A percentile compares a stretch with the other conserved stretches of the same genome.
Evolutionary conservation across 768 basidiomycete genomes (phyloP).

Genomic region (Leccinellum rugosiceps): DNA sequence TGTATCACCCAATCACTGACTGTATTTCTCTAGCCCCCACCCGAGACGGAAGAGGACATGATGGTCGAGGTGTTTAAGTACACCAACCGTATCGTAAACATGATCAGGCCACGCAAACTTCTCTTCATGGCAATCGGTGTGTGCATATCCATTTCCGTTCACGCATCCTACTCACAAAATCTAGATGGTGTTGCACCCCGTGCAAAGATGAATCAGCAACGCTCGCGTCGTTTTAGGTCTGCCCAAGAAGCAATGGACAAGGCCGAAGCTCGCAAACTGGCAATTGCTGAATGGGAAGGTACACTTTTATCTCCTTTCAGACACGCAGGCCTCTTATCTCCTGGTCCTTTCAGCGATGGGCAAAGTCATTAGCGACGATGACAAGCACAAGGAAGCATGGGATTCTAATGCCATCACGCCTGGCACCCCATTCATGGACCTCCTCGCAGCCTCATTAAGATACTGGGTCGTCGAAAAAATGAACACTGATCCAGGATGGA

Average conservation of each 20-base stretch:
- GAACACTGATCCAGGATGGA: slow-evolving; percentile 95
- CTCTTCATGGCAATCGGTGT: slow-evolving; percentile 98
- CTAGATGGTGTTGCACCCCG: slow-evolving; percentile 95
- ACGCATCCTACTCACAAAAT: slow-evolving; percentile 1
- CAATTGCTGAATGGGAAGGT: slow-evolving; percentile 86
- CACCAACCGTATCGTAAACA: slow-evolving; percentile 95
- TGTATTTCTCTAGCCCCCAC: slow-evolving; percentile 63
- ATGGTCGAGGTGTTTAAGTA: slow-evolving; percentile 97
- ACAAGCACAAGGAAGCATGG: slow-evolving; percentile 84
- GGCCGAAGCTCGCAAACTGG: slow-evolving; percentile 81
- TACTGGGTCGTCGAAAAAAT: slow-evolving; percentile 98
- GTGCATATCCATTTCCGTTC: slow-evolving; percentile 21
- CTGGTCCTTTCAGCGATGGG: slow-evolving; percentile 74
- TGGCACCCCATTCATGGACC: slow-evolving; percentile 97
- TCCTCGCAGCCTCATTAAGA: slow-evolving; percentile 81
- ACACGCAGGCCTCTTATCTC: not conserved
- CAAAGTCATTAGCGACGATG: slow-evolving; percentile 75
- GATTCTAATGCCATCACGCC: slow-evolving; percentile 99
- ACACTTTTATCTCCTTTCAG: slow-evolving; percentile 13
- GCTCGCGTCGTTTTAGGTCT: slow-evolving; percentile 91
- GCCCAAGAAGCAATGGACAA: slow-evolving; percentile 95
- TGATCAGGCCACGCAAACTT: slow-evolving; percentile 91
- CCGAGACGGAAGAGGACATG: slow-evolving; percentile 98
- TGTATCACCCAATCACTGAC: not conserved
- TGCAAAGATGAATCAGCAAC: slow-evolving; percentile 99